Evolutionary conservation across 2,329 filamentous ascomycete genomes (phyloP), one percentile per base, ranked within the genome.

Genomic region (Fusarium brevicatenulatum): DNA sequence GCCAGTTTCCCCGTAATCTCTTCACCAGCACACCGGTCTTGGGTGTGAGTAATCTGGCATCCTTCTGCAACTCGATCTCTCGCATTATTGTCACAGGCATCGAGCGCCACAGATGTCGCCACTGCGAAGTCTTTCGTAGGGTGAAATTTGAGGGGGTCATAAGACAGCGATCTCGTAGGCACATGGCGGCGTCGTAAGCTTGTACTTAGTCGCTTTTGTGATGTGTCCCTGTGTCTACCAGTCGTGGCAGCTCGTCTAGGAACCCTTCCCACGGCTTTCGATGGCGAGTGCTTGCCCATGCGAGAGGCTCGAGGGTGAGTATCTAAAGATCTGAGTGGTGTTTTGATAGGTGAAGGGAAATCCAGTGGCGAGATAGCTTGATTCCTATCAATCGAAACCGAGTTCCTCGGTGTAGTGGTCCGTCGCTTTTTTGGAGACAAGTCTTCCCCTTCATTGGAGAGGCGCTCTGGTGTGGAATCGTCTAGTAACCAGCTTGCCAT

Each of bases 1-100:
- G 62, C 59, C 16, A 82, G 69, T 63, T 84, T 83, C n/a, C 78
- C 63, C 32, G 78, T 78, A 36, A 83, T 78, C 32, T 79, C 75
- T 7, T 79, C 74, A 19, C 65, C 67, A 15, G 52, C 43, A 49
- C 46, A 56, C 28, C 66, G 63, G 34, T 39, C 42, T 57, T 23
- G 39, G 13, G 25, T 30, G 12, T 16, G 21, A 13, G 36, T 21
- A 23, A 21, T 53, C 28, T 28, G 55, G 16, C 21, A 42, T n/a
- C 28, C 54, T 9, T 66, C 63, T 30, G 37, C 23, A n/a, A 34
- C 53, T 46, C 49, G 56, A 12, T 36, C 58, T 42, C 60, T 63
- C 13, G 49, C 36, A 34, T 77, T 78, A 19, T 62, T 64, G 32
- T 76, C 70, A 13, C 66, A 54, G 28, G 52, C 30, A 25, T 55